phyloP scores from a whole-genome alignment of 371 early-diverging fungal species.

The Syncephalis plumigaleata region DNA sequence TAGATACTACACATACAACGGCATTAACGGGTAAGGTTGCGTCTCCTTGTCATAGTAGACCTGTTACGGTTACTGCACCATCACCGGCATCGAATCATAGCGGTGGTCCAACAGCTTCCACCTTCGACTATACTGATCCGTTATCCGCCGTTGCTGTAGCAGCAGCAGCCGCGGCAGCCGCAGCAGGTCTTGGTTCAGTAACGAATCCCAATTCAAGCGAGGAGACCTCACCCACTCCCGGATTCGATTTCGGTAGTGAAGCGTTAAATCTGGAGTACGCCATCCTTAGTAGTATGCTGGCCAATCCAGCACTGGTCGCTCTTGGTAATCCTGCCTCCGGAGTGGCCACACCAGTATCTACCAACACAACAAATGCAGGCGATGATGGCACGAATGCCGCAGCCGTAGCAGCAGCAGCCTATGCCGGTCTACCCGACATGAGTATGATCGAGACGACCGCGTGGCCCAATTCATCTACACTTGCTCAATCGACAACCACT shows the following conservation, averaged over 20 bases:
- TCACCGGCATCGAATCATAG: too few species aligned
- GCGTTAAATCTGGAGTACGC: conserved; percentile 75
- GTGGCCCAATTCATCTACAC: too few species aligned
- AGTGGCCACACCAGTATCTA: not conserved
- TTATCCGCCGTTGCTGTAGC: not conserved
- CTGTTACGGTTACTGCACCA: too few species aligned
- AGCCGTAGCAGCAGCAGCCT: conserved; percentile 5
- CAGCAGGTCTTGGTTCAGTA: not conserved
- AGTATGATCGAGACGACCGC: too few species aligned
- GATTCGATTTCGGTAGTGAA: conserved; percentile 77
- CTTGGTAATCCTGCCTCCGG: not conserved
- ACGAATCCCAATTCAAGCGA: conserved; percentile 4
- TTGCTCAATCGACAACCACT: too few species aligned
- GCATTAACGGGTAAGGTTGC: too few species aligned
- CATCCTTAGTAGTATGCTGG: conserved; percentile 66
- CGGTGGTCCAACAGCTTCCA: not conserved
- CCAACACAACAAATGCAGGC: conserved; percentile 4
- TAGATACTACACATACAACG: too few species aligned
- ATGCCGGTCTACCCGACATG: too few species aligned
- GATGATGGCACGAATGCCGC: conserved; percentile 5
- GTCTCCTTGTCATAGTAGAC: too few species aligned
- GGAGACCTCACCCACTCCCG: conserved; percentile 11
- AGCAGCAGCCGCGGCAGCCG: not conserved
- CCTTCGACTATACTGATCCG: not conserved
- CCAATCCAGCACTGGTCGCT: not conserved